Evolutionary conservation across 2,329 filamentous ascomycete species (phyloP).

Genomic region (Claviceps paspali): DNA sequence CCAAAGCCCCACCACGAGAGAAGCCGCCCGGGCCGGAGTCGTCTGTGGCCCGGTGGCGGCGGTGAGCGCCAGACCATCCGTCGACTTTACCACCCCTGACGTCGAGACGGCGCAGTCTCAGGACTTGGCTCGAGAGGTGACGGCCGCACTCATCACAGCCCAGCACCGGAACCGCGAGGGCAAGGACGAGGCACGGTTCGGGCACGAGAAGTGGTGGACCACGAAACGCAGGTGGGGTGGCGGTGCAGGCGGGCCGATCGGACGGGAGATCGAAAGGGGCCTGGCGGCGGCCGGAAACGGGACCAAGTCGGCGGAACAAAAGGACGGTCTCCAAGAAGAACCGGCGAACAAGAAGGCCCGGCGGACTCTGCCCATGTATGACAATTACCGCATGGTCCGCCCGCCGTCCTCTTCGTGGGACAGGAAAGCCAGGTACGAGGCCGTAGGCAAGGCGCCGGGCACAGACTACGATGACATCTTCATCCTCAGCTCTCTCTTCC

Average conservation of each 20-base stretch:
- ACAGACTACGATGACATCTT: conserved; percentile 44
- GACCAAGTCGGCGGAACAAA: conserved; percentile 17
- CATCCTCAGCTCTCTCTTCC: conserved; percentile 44
- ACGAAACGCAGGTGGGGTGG: conserved; percentile 47
- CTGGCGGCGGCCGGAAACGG: conserved; percentile 29
- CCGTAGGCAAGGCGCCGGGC: conserved; percentile 36
- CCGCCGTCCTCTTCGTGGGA: conserved; percentile 45
- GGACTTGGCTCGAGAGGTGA: conserved; percentile 45
- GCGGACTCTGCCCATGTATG: conserved; percentile 43
- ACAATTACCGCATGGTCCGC: conserved; percentile 47
- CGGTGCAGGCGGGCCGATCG: conserved; percentile 45
- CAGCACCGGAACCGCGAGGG: conserved; percentile 48
- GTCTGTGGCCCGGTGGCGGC: conserved; percentile 47
- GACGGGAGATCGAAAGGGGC: conserved; percentile 40
- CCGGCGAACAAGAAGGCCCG: conserved; percentile 31
- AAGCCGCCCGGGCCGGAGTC: conserved; percentile 41
- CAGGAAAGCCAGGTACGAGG: conserved; percentile 38
- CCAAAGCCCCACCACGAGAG: conserved; percentile 43
- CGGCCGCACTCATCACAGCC: conserved; percentile 45
- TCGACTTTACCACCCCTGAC: conserved; percentile 29
- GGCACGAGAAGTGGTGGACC: conserved; percentile 47
- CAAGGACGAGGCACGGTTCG: conserved; percentile 38
- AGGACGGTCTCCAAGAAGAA: conserved; percentile 11
- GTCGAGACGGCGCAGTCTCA: conserved; percentile 41
- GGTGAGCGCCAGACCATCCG: conserved; percentile 41